phyloP scores from a whole-genome alignment of 805 yeast genomes.

The Priceomyces carsonii region DNA sequence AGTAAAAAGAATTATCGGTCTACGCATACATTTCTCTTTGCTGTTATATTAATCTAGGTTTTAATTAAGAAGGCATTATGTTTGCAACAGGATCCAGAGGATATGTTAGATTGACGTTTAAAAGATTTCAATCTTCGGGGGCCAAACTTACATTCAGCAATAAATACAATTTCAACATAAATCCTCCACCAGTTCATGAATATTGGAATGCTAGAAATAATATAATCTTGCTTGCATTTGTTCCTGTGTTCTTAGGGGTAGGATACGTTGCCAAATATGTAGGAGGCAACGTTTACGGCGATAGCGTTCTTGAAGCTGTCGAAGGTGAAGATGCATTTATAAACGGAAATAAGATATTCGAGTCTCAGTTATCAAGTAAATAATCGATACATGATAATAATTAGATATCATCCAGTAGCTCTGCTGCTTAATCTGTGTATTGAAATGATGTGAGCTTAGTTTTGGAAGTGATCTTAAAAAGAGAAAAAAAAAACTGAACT shows the following conservation, averaged over 20 bases:
- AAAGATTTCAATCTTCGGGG: slow-evolving; percentile 29
- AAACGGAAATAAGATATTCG: slow-evolving; percentile 37
- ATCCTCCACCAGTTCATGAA: slow-evolving; percentile 47
- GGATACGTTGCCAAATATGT: slow-evolving; percentile 35
- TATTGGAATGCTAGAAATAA: slow-evolving; percentile 45
- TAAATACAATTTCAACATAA: slow-evolving; percentile 41
- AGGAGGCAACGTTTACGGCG: slow-evolving; percentile 30
- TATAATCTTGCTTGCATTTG: slow-evolving; percentile 35
- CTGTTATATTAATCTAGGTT: too few relatives aligned
- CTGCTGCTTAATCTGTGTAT: too few relatives aligned
- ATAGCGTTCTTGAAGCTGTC: slow-evolving; percentile 34
- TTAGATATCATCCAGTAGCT: too few relatives aligned
- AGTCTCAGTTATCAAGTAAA: slow-evolving; percentile 28
- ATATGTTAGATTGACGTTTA: slow-evolving; percentile 15
- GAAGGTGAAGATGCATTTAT: slow-evolving; percentile 39
- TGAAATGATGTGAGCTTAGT: too few relatives aligned
- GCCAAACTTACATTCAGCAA: slow-evolving; percentile 38
- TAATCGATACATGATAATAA: too few relatives aligned
- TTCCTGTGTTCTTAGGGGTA: slow-evolving; percentile 36
- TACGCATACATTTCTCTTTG: too few relatives aligned
- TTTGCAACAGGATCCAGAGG: slow-evolving; percentile 24
- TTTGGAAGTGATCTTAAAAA: too few relatives aligned
- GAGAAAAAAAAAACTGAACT: too few relatives aligned
- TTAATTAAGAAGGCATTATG: too few relatives aligned
- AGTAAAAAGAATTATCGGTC: not conserved